phyloP scores from a whole-genome alignment of 352 stramenopile species.

The Peronospora belbahrii region DNA sequence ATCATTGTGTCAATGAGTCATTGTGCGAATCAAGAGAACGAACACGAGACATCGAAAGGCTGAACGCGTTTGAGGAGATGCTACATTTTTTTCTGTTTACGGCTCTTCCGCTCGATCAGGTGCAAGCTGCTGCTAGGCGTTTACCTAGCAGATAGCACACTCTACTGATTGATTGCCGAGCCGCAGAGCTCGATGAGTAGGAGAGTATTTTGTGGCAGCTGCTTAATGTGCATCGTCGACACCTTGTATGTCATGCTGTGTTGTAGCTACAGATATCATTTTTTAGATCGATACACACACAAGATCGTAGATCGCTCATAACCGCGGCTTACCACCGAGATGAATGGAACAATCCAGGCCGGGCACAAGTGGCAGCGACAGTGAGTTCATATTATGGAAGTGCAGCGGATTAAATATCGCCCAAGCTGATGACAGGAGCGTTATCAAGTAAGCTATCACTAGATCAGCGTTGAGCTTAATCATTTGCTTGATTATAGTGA shows the following conservation, averaged over 20 bases:
- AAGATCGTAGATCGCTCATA: too few relatives aligned
- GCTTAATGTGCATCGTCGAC: too few relatives aligned
- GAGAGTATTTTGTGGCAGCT: too few relatives aligned
- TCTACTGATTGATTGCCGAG: conserved; percentile 24
- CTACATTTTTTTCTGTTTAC: conserved; percentile 11
- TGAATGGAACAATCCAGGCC: too few relatives aligned
- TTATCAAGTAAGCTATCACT: conserved; percentile 7
- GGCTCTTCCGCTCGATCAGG: conserved; percentile 10
- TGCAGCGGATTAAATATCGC: background rate
- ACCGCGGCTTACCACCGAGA: too few relatives aligned
- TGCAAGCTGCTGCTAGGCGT: conserved; percentile 26
- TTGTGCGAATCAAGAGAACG: conserved; percentile 10
- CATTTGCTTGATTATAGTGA: background rate
- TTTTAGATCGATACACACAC: too few relatives aligned
- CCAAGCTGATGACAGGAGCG: conserved; percentile 18
- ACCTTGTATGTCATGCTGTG: too few relatives aligned
- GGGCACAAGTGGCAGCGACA: too few relatives aligned
- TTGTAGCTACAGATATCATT: too few relatives aligned
- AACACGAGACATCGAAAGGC: conserved; percentile 15
- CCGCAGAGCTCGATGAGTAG: conserved; percentile 17
- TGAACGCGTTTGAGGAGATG: conserved; percentile 19
- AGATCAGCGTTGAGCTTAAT: conserved; percentile 9
- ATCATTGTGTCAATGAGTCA: background rate
- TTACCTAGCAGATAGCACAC: conserved; percentile 23
- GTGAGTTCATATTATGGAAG: background rate